A percentile compares a stretch with the other conserved stretches of the same genome.
phyloP scores from a whole-genome alignment of 352 stramenopile species.

The Plasmopara halstedii region DNA sequence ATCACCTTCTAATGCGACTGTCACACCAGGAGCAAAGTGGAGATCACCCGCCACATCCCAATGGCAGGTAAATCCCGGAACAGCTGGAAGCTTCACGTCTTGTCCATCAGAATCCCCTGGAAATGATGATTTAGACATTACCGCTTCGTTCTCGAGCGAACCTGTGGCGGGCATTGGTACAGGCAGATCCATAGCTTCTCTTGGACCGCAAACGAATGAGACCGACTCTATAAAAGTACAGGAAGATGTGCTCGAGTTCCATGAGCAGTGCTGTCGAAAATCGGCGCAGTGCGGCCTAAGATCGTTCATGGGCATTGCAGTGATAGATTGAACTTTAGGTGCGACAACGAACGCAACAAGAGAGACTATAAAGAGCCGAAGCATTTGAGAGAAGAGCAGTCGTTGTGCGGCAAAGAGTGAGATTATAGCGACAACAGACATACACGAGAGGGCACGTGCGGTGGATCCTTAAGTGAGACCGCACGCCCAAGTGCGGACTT shows the following conservation, averaged over 20 bases:
- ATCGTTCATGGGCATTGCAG: slow-evolving; percentile 4
- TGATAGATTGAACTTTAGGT: slow-evolving; percentile 1
- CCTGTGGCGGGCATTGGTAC: not conserved
- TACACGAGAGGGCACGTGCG: not conserved
- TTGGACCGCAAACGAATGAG: slow-evolving; percentile 34
- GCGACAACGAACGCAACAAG: not conserved
- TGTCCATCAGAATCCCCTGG: not conserved
- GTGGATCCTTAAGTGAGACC: slow-evolving; percentile 15
- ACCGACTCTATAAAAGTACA: slow-evolving; percentile 42
- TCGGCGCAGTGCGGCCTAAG: slow-evolving; percentile 32
- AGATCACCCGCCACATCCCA: slow-evolving; percentile 60
- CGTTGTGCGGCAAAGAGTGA: not conserved
- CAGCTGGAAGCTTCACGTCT: slow-evolving; percentile 1
- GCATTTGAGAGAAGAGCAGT: not conserved
- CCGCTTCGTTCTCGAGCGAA: slow-evolving; percentile 2
- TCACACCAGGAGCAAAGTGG: slow-evolving; percentile 26
- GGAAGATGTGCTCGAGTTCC: slow-evolving; percentile 41
- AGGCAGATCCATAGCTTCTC: not conserved
- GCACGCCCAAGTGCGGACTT: slow-evolving; percentile 1
- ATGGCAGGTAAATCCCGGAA: slow-evolving; percentile 34
- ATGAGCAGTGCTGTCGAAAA: slow-evolving; percentile 34
- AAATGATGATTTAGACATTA: slow-evolving; percentile 3
- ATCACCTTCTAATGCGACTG: slow-evolving; percentile 34
- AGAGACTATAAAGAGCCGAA: slow-evolving; percentile 7
- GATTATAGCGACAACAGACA: slow-evolving; percentile 4